These are phyloP conservation scores for Umbilicaria muhlenbergii DNA, from an alignment of 495 filamentous ascomycete genomes.

Conservation along the genomic window DNA sequence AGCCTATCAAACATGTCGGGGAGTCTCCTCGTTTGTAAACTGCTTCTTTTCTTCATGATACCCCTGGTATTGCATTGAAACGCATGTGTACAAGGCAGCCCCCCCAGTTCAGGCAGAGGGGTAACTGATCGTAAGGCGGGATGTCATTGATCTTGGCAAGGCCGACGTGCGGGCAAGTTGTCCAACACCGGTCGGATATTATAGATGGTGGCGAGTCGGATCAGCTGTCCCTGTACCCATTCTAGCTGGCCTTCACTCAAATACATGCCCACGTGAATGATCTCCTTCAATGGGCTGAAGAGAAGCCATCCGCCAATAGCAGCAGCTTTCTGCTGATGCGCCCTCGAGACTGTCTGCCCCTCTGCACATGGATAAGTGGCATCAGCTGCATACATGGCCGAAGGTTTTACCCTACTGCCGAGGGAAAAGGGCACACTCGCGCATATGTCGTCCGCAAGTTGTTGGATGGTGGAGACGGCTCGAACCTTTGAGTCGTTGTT, in stretches of 20 bases:
- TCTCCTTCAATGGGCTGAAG: no score
- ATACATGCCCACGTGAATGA: background rate
- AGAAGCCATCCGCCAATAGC: conserved; percentile 3
- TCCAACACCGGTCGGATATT: background rate
- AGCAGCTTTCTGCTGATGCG: conserved; percentile 5
- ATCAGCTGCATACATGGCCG: conserved; percentile 1
- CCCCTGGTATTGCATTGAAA: no score
- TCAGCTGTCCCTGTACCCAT: conserved; percentile 7
- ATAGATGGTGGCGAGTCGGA: conserved; percentile 5
- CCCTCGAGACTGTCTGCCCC: conserved; percentile 1
- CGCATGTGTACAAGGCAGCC: no score
- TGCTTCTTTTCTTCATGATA: no score
- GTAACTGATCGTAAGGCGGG: no score
- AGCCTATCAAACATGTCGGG: no score
- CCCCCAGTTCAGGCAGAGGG: no score
- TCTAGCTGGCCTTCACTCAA: conserved; percentile 3
- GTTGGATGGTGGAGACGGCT: background rate
- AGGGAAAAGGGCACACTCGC: conserved; percentile 7
- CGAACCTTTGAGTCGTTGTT: background rate
- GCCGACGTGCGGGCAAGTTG: no score
- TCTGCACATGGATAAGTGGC: conserved; percentile 3
- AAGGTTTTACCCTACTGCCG: conserved; percentile 2
- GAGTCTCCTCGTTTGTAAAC: no score
- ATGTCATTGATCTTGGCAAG: no score
- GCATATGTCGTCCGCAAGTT: conserved; percentile 5